These are phyloP conservation scores for Podaxis sp. DNA, from an alignment of 768 basidiomycete species.

Conservation along the genomic window DNA sequence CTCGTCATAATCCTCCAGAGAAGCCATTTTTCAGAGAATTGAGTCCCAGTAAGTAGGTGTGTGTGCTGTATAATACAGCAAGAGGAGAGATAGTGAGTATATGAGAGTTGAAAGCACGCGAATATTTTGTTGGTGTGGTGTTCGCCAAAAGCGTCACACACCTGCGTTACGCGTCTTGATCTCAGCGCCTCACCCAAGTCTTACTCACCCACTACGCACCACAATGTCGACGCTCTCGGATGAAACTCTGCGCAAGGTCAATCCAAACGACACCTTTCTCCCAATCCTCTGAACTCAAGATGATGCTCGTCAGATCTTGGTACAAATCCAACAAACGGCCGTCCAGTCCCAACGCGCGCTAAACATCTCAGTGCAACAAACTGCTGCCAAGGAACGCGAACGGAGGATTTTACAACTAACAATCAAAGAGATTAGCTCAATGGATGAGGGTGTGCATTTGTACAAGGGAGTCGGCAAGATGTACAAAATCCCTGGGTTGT, in stretches of 20 bases:
- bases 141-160: constrained; percentile 2
- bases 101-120: not conserved
- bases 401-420: constrained; percentile 88
- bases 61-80: not conserved
- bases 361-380: constrained; percentile 72
- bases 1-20: constrained; percentile 86
- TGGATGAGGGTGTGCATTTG: constrained; percentile 74
- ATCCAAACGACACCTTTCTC: constrained; percentile 21
- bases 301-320: constrained; percentile 63
- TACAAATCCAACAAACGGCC: constrained; percentile 92
- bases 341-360: constrained; percentile 82
- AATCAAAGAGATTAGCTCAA: constrained; percentile 72
- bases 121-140: constrained; percentile 13
- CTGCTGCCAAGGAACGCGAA: constrained; percentile 81
- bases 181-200: not conserved
- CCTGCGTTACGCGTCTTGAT: constrained; percentile 13
- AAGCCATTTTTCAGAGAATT: constrained; percentile 36
- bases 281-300: constrained; percentile 2
- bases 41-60: constrained; percentile 11
- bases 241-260: constrained; percentile 80
- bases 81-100: not conserved
- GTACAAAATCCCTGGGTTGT: constrained; percentile 42
- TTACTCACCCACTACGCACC: constrained; percentile 16
- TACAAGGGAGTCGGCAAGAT: constrained; percentile 98
- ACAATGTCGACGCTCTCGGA: constrained; percentile 66